Conservation (phyloP, 306 rosid genomes). For the Inga laurina region DNA sequence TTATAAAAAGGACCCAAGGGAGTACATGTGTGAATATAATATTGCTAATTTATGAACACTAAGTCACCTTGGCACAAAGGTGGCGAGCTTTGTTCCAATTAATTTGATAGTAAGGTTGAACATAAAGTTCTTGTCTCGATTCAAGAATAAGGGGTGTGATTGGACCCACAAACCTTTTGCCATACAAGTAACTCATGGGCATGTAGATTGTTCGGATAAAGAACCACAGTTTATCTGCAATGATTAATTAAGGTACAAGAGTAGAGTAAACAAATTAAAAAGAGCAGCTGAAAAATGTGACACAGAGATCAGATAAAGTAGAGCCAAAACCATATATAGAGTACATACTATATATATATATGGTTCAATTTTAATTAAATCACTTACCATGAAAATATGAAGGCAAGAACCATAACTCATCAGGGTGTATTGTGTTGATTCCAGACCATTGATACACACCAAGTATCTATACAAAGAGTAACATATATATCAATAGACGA, state of each 20-base stretch:
- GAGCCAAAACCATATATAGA: neutral
- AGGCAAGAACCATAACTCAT: conserved; percentile 26
- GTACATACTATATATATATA: too few species aligned
- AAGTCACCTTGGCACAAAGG: conserved; percentile 41
- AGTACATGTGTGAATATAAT: too few species aligned
- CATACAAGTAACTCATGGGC: conserved; percentile 49
- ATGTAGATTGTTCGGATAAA: conserved; percentile 41
- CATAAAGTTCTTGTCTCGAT: conserved; percentile 49
- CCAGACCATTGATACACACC: neutral
- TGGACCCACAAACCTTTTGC: conserved; percentile 53
- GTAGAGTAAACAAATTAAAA: neutral
- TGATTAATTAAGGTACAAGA: neutral
- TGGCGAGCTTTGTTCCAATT: conserved; percentile 52
- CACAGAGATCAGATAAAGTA: neutral
- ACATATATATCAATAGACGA: too few species aligned
- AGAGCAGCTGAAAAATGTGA: neutral
- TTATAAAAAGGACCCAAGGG: too few species aligned
- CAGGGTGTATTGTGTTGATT: neutral
- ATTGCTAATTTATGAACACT: conserved; percentile 11
- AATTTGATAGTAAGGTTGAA: conserved; percentile 33
- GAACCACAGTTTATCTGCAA: conserved; percentile 61
- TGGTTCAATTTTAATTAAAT: neutral
- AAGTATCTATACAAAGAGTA: neutral
- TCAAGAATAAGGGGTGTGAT: conserved; percentile 55
- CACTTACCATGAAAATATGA: conserved; percentile 4